These are phyloP conservation scores for Aspergillus campestris DNA, from an alignment of 495 filamentous ascomycete species.

Conservation along the genomic window DNA sequence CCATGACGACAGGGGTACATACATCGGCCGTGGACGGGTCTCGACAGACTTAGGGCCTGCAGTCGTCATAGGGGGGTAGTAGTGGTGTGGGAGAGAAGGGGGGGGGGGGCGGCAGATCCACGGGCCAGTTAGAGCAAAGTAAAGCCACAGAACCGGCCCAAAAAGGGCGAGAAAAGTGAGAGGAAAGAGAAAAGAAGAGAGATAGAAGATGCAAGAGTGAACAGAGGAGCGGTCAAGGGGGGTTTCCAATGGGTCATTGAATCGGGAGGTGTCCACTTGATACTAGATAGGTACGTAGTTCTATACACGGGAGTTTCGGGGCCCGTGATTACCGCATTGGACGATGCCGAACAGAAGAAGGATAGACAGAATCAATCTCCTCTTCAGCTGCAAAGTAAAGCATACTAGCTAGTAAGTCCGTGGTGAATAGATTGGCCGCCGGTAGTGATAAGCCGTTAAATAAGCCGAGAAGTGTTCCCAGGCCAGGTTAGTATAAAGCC, in stretches of 20 bases:
- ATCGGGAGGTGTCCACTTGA: no score
- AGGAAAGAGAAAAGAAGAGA: slow-evolving; percentile 1
- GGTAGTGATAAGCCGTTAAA: no score
- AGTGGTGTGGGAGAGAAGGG: slow-evolving; percentile 1
- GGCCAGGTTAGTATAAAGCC: no score
- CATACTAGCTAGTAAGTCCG: no score
- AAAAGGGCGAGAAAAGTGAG: slow-evolving; percentile 1
- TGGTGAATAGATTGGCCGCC: no score
- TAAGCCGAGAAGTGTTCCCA: no score
- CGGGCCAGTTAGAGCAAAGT: slow-evolving; percentile 12
- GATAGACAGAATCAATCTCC: neutral
- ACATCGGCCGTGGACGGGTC: slow-evolving; percentile 10
- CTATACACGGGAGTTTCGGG: no score
- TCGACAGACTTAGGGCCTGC: slow-evolving; percentile 11
- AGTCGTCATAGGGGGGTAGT: slow-evolving; percentile 6
- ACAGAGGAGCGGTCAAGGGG: neutral
- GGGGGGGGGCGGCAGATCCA: slow-evolving; percentile 13
- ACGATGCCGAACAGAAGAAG: slow-evolving; percentile 1
- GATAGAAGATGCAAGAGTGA: neutral
- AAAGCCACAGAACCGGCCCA: slow-evolving; percentile 3
- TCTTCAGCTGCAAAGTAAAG: no score
- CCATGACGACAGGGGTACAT: slow-evolving; percentile 17
- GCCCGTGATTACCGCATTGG: neutral
- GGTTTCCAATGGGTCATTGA: no score
- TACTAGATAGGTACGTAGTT: no score